phyloP scores from a whole-genome alignment of 805 yeast genomes.

The Tetrapisispora iriomotensis region DNA sequence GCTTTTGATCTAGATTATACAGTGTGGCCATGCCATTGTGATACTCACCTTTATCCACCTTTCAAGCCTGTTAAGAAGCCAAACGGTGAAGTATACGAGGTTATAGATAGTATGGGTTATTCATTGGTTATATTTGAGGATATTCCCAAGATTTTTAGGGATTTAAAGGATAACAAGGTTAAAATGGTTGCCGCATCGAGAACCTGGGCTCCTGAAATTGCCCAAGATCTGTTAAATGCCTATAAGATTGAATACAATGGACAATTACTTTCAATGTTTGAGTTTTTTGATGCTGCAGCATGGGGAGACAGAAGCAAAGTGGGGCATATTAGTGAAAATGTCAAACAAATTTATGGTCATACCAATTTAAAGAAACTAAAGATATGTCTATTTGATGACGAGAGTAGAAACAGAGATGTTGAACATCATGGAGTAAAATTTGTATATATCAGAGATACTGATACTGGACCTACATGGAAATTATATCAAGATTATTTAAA shows the following conservation, averaged over 20 bases:
- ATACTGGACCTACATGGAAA: conserved; percentile 45
- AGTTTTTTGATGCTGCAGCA: conserved; percentile 47
- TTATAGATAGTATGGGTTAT: conserved; percentile 37
- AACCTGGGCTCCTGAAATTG: conserved; percentile 72
- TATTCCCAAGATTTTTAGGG: conserved; percentile 52
- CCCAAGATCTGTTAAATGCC: conserved; percentile 47
- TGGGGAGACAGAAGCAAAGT: conserved; percentile 62
- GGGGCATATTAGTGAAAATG: conserved; percentile 48
- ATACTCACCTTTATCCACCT: conserved; percentile 29
- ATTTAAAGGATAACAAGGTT: conserved; percentile 39
- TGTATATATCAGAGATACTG: conserved; percentile 49
- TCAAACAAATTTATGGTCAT: conserved; percentile 38
- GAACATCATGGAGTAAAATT: conserved; percentile 61
- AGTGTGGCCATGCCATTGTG: conserved; percentile 32
- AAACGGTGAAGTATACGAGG: conserved; percentile 23
- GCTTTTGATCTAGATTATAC: conserved; percentile 31
- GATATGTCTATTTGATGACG: conserved; percentile 64
- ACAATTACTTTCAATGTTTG: conserved; percentile 15
- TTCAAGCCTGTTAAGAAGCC: conserved; percentile 19
- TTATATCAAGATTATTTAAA: conserved; percentile 37
- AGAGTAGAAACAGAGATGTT: conserved; percentile 67
- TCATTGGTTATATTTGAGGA: conserved; percentile 53
- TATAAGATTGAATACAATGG: conserved; percentile 41
- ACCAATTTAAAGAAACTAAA: conserved; percentile 39
- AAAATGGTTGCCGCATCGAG: conserved; percentile 64